Conservation (phyloP, 306 rosid species). For the Sesbania bispinosa region DNA sequence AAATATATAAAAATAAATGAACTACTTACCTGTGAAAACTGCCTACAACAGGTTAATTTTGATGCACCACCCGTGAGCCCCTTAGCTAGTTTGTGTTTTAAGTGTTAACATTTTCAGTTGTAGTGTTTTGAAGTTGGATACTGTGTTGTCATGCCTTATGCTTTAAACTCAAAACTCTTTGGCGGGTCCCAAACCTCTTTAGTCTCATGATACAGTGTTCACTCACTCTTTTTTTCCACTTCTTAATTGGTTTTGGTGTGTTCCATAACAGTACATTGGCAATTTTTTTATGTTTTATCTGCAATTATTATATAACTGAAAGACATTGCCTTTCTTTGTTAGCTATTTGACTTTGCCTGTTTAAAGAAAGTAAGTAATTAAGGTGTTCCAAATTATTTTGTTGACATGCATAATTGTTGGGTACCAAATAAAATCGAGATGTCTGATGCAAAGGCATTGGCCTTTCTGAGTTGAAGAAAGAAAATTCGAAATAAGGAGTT, state of each 20-base stretch:
- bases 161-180: slow-evolving; percentile 46
- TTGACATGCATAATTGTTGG: slow-evolving; percentile 15
- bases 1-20: no score
- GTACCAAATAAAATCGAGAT: no score
- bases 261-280: not conserved
- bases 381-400: slow-evolving; percentile 17
- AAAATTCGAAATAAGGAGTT: no score
- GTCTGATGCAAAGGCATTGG: no score
- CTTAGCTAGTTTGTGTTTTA: slow-evolving; percentile 6
- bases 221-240: not conserved
- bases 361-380: not conserved
- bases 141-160: slow-evolving; percentile 21
- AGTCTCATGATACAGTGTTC: not conserved
- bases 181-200: slow-evolving; percentile 46
- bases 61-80: no score
- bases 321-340: not conserved
- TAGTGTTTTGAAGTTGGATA: not conserved
- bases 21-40: no score
- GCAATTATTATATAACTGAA: slow-evolving; percentile 2
- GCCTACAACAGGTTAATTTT: no score
- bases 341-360: slow-evolving; percentile 7
- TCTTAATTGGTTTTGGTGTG: not conserved
- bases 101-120: slow-evolving; percentile 24
- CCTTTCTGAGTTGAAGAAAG: no score
- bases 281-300: not conserved